phyloP scores from a whole-genome alignment of 1,284 basidiomycete genomes.

The Sanghuangporus weigelae region DNA sequence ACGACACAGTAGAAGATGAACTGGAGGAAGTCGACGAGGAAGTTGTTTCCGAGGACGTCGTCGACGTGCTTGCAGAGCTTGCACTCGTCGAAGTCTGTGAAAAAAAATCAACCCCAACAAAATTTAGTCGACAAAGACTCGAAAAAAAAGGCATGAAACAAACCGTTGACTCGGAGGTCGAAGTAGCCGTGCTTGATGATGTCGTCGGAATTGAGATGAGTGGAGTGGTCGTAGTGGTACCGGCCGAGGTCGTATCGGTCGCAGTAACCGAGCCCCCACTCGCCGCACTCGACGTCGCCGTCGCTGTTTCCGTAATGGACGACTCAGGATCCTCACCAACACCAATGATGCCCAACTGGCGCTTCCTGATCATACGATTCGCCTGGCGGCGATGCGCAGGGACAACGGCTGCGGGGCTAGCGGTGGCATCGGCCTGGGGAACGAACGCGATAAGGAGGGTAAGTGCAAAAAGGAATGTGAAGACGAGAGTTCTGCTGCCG shows the following conservation, averaged over 20 bases:
- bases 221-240: conserved; percentile 14
- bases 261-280: neutral
- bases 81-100: neutral
- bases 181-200: conserved; percentile 17
- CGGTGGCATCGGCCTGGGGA: conserved; percentile 40
- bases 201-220: conserved; percentile 15
- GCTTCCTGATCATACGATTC: conserved; percentile 66
- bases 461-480: conserved; percentile 59
- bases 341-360: conserved; percentile 27
- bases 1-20: conserved; percentile 17
- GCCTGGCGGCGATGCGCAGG: conserved; percentile 46
- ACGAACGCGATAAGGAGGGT: conserved; percentile 46
- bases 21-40: conserved; percentile 22
- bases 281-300: neutral
- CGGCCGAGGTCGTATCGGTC: neutral
- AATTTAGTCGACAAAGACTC: neutral
- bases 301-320: neutral
- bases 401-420: conserved; percentile 25
- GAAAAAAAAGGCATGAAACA: neutral
- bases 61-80: neutral
- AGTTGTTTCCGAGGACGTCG: neutral
- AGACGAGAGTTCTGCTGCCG: conserved; percentile 25
- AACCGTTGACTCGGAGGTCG: neutral
- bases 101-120: neutral
- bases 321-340: conserved; percentile 9